Evolutionary conservation across 2,329 filamentous ascomycete species (phyloP), one percentile per base, ranked within the genome.

Genomic region (Ophiostoma australiae): DNA sequence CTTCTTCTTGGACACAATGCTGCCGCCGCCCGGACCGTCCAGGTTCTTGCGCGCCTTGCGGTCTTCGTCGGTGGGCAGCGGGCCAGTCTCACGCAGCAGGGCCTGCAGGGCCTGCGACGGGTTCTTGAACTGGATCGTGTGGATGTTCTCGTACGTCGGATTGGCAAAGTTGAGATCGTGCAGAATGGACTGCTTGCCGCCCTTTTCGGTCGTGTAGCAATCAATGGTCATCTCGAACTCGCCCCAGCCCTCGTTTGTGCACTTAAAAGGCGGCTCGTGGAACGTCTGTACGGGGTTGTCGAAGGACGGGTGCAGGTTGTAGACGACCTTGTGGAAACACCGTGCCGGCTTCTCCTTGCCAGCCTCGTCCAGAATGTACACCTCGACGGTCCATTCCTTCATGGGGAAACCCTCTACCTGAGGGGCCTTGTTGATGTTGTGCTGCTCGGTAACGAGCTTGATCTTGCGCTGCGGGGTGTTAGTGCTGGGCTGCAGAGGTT

Each of bases 151-250:
- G 80, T 99, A 99, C 73, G 87, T 86, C 73, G 90, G 85, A 75
- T 89, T 86, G 75, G 88, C 86, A 80, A 99, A 99, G 84, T 98
- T 97, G 73, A 99, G 86, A 78, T 99, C 95, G 80, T 99, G 95
- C 69, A 85, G 82, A 74, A 99, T 85, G 17, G 87, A 84, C 77
- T 93, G 87, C 77, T 97, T 94, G 72, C 90, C 88, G 71, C 88
- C 90, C 84, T 97, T 97, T 81, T 95, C 93, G 39, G 91, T 89
- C 63, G 91, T 91, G 78, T 89, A 91, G 76, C 96, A 86, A 73
- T 91, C 88, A 77, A 98, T 95, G 67, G 84, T 85, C 89, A 99
- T 94, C 79, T 98, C 95, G 79, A 99, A 99, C 82, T 98, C 95
- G 77, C 95, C 95, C 95, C 95, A 99, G 76, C 95, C 95, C 81